These are phyloP conservation scores for Vaccinium corymbosum DNA, from an alignment of 148 eudicot species.

Conservation along the genomic window DNA sequence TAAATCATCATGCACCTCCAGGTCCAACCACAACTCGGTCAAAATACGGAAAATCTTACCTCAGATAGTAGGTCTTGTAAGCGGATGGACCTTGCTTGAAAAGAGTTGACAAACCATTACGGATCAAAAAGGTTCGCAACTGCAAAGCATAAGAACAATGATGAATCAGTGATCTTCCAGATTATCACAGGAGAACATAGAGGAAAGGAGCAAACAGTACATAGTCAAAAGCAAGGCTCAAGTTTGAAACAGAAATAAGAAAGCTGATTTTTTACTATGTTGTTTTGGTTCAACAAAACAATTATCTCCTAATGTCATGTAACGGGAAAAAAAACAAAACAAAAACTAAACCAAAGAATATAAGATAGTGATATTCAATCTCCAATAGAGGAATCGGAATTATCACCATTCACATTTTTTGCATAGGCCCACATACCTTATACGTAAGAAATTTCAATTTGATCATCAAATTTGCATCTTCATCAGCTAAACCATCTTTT, in stretches of 20 bases:
- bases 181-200: neutral
- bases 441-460: constrained; percentile 91
- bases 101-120: constrained; percentile 78
- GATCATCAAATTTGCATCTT: constrained; percentile 93
- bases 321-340: neutral
- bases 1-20: neutral
- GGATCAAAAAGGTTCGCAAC: constrained; percentile 86
- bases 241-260: neutral
- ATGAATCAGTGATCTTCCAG: neutral
- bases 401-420: neutral
- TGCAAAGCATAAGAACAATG: constrained; percentile 27
- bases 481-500: constrained; percentile 72
- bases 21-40: neutral
- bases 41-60: constrained; percentile 33
- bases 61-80: constrained; percentile 72
- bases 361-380: neutral
- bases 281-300: neutral
- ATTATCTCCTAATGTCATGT: neutral
- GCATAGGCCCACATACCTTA: constrained; percentile 42
- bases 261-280: neutral
- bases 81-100: constrained; percentile 88
- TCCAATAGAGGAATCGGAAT: neutral
- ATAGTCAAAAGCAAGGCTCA: neutral
- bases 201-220: neutral
- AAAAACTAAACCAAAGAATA: neutral